Evolutionary conservation across 2,329 filamentous ascomycete species (phyloP).

Genomic region (Parastagonospora avenae): DNA sequence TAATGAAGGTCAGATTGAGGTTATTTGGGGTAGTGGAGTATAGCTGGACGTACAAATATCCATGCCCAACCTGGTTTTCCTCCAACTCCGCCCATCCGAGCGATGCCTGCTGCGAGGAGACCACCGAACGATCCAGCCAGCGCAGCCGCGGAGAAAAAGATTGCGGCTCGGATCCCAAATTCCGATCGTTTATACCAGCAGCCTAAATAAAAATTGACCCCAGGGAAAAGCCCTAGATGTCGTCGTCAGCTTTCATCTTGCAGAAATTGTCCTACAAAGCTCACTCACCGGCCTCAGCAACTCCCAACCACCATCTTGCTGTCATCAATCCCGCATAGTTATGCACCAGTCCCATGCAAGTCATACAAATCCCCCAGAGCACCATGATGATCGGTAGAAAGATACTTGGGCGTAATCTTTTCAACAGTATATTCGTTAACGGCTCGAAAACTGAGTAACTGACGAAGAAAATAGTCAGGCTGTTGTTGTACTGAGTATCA

Average conservation of each 20-base stretch:
- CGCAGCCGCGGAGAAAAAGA: conserved; percentile 84
- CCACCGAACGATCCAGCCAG: conserved; percentile 79
- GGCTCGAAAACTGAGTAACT: conserved; percentile 82
- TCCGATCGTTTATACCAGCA: conserved; percentile 85
- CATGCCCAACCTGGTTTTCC: conserved; percentile 50
- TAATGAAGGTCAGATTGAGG: conserved; percentile 1
- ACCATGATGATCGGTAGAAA: conserved; percentile 85
- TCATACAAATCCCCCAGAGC: conserved; percentile 67
- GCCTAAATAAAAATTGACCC: conserved; percentile 80
- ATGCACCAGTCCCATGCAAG: conserved; percentile 68
- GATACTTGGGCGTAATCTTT: conserved; percentile 73
- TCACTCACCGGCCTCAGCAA: conserved; percentile 65
- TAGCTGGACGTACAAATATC: conserved; percentile 48
- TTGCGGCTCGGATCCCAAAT: conserved; percentile 77
- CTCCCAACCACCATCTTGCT: conserved; percentile 68
- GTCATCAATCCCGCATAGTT: conserved; percentile 70
- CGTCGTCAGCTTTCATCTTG: no score
- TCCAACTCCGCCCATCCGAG: conserved; percentile 69
- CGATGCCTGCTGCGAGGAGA: conserved; percentile 73
- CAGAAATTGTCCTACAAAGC: no score
- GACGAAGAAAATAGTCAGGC: conserved; percentile 84
- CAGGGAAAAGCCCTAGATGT: conserved; percentile 57
- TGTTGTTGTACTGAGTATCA: conserved; percentile 71
- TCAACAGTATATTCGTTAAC: conserved; percentile 79
- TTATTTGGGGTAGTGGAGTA: background rate